Percentiles rank a stretch among this genome's conserved stretches.
Conservation (phyloP, 345 rosid genomes). For the Acer negundo region DNA sequence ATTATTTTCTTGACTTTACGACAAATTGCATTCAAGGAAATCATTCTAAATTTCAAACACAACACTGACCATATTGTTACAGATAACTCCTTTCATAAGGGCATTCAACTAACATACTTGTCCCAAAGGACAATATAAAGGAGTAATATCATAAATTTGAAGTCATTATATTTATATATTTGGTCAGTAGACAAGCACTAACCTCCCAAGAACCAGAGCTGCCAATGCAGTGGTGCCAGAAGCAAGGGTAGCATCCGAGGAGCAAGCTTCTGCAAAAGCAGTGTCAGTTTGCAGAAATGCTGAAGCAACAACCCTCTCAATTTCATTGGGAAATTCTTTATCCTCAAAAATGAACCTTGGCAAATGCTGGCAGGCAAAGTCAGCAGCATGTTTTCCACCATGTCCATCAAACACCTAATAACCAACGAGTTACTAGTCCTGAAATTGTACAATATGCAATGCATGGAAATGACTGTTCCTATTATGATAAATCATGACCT, state of each 20-base stretch:
- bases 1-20: background rate
- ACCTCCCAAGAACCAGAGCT: slow-evolving; percentile 84
- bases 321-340: slow-evolving; percentile 64
- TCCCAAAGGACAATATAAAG: background rate
- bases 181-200: slow-evolving; percentile 22
- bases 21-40: background rate
- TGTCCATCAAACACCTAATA: slow-evolving; percentile 83
- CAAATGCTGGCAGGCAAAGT: slow-evolving; percentile 65
- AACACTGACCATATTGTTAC: background rate
- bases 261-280: slow-evolving; percentile 80
- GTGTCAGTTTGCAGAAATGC: slow-evolving; percentile 81
- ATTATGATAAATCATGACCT: background rate
- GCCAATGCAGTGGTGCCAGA: slow-evolving; percentile 93
- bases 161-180: background rate
- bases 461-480: background rate
- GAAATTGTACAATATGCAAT: background rate
- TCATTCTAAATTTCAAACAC: background rate
- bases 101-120: background rate
- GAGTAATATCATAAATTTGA: background rate
- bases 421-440: background rate
- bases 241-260: slow-evolving; percentile 61
- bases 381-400: slow-evolving; percentile 94
- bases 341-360: slow-evolving; percentile 72
- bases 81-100: background rate
- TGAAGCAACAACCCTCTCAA: slow-evolving; percentile 69